Conservation (phyloP, 176 grass and related monocot species). For the Bonia amplexicaulis region DNA sequence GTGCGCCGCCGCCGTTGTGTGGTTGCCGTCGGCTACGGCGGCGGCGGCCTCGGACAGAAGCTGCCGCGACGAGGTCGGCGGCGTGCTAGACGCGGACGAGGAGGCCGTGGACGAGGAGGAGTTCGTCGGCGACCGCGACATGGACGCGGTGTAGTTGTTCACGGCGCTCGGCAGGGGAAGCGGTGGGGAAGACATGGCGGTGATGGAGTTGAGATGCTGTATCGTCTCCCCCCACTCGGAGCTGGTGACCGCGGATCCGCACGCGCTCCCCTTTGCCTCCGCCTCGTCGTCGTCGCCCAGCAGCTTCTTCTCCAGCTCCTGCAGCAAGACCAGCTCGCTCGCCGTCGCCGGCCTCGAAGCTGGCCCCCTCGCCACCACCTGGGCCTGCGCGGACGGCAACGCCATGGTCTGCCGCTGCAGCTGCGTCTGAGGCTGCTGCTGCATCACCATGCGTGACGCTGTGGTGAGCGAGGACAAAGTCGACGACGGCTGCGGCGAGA, state of each 20-base stretch:
- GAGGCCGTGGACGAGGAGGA: slow-evolving; percentile 64
- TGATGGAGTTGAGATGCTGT: slow-evolving; percentile 38
- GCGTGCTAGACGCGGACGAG: slow-evolving; percentile 60
- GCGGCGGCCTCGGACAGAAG: slow-evolving; percentile 51
- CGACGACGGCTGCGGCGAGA: slow-evolving; percentile 25
- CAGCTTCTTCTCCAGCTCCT: slow-evolving; percentile 69
- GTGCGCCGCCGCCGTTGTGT: slow-evolving; percentile 27
- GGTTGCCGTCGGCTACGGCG: slow-evolving; percentile 51
- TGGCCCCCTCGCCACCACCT: not conserved
- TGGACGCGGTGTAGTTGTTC: not conserved
- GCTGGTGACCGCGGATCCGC: slow-evolving; percentile 47
- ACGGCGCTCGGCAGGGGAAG: slow-evolving; percentile 1
- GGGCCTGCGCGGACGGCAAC: not conserved
- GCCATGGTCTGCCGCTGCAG: slow-evolving; percentile 11
- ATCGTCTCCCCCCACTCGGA: slow-evolving; percentile 53
- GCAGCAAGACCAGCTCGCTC: slow-evolving; percentile 37
- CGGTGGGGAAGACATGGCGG: not conserved
- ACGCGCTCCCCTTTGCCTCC: slow-evolving; percentile 38
- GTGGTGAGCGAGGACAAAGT: slow-evolving; percentile 45
- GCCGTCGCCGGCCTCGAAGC: not conserved
- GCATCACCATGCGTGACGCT: slow-evolving; percentile 1
- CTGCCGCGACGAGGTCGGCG: slow-evolving; percentile 40
- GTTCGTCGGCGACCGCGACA: slow-evolving; percentile 43
- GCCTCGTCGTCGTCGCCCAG: slow-evolving; percentile 54
- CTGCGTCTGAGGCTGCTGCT: not conserved